These are phyloP conservation scores for Canavalia ensiformis DNA, from an alignment of 306 rosid species.

Conservation along the genomic window DNA sequence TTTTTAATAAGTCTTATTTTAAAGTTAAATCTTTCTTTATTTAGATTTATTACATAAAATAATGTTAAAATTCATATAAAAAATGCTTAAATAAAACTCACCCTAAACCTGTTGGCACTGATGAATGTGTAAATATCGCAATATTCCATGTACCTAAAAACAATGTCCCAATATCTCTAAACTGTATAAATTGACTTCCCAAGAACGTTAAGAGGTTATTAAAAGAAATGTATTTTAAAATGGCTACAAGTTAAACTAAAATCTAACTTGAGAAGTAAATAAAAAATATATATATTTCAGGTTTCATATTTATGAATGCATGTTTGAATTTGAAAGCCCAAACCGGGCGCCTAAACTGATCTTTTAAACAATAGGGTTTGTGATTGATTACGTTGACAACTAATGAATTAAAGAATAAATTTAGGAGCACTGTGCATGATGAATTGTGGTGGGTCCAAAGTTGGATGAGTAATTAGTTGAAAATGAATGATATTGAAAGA, in stretches of 20 bases:
- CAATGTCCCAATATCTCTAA: background rate
- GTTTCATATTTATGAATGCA: slow-evolving; percentile 5
- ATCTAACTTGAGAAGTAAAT: background rate
- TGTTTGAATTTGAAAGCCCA: slow-evolving; percentile 29
- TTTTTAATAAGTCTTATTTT: no score
- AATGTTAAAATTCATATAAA: no score
- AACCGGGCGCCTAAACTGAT: background rate
- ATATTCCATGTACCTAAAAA: background rate
- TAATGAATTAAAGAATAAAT: slow-evolving; percentile 45
- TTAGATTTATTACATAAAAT: no score
- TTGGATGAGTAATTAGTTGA: slow-evolving; percentile 55
- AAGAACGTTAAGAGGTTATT: background rate
- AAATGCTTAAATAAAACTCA: background rate
- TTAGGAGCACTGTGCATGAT: slow-evolving; percentile 48
- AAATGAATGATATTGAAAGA: slow-evolving; percentile 46
- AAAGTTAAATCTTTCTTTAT: no score
- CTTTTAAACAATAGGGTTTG: slow-evolving; percentile 1
- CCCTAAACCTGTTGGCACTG: background rate
- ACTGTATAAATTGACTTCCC: background rate
- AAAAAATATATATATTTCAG: slow-evolving; percentile 1
- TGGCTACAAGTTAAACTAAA: background rate
- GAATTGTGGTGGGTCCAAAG: slow-evolving; percentile 53
- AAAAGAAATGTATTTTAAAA: background rate
- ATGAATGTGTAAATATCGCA: background rate
- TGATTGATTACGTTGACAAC: slow-evolving; percentile 38